A percentile compares a stretch with the other conserved stretches of the same genome.
phyloP scores from a whole-genome alignment of 768 basidiomycete genomes.

The Trametes cingulata region DNA sequence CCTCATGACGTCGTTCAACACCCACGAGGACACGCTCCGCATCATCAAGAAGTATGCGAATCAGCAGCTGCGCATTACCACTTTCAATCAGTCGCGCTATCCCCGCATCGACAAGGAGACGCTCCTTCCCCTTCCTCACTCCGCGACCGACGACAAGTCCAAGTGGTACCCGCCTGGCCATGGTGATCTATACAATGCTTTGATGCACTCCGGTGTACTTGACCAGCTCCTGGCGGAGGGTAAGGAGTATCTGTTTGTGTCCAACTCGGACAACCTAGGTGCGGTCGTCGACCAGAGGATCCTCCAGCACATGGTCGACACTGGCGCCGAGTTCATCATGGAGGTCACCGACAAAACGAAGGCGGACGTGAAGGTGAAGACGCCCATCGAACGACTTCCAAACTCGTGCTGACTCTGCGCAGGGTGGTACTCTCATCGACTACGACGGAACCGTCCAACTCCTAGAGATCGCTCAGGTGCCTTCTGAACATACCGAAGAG shows the following conservation, averaged over 20 bases:
- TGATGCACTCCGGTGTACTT: constrained; percentile 86
- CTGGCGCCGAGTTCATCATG: constrained; percentile 85
- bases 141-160: constrained; percentile 80
- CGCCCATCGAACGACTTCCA: too few relatives aligned
- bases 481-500: constrained; percentile 90
- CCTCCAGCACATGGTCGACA: constrained; percentile 82
- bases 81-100: constrained; percentile 93
- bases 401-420: too few relatives aligned
- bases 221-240: constrained; percentile 88
- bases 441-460: constrained; percentile 87
- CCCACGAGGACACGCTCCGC: constrained; percentile 92
- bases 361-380: constrained; percentile 61
- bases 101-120: constrained; percentile 91
- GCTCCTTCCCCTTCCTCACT: constrained; percentile 81
- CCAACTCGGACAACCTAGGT: constrained; percentile 96
- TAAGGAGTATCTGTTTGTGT: constrained; percentile 96
- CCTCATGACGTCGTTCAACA: constrained; percentile 99
- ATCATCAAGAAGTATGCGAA: constrained; percentile 97
- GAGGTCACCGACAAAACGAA: constrained; percentile 98
- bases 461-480: constrained; percentile 94
- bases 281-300: constrained; percentile 66
- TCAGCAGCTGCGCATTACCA: constrained; percentile 90
- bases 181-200: constrained; percentile 93
- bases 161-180: constrained; percentile 98
- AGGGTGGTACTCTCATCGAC: constrained; percentile 84